These are phyloP conservation scores for Karstenula rhodostoma DNA, from an alignment of 2,329 filamentous ascomycete genomes.

Conservation along the genomic window DNA sequence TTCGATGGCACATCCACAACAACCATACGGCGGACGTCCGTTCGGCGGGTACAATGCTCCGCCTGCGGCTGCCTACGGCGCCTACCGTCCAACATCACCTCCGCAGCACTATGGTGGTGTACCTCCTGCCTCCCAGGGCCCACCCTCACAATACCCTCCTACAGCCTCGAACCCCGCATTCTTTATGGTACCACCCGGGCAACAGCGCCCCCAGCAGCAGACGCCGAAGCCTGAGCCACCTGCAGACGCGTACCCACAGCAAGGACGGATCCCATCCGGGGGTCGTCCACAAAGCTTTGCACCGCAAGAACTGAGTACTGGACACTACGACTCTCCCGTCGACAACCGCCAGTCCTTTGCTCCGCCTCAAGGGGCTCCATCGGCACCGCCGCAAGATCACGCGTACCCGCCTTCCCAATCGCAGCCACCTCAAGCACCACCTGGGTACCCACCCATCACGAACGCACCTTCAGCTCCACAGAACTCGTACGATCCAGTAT, in stretches of 20 bases:
- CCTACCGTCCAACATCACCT: constrained; percentile 45
- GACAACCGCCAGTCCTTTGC: constrained; percentile 54
- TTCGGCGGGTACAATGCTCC: constrained; percentile 47
- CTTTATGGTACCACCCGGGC: constrained; percentile 48
- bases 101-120: constrained; percentile 44
- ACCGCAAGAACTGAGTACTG: constrained; percentile 58
- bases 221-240: constrained; percentile 39
- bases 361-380: constrained; percentile 35
- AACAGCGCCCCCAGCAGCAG: constrained; percentile 42
- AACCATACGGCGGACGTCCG: constrained; percentile 76
- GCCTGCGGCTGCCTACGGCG: constrained; percentile 37
- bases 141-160: constrained; percentile 51
- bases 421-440: constrained; percentile 24
- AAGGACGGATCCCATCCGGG: constrained; percentile 42
- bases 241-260: constrained; percentile 50
- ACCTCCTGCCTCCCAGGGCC: constrained; percentile 43
- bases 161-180: constrained; percentile 46
- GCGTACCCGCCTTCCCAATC: constrained; percentile 29
- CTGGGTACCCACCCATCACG: constrained; percentile 38
- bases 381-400: constrained; percentile 38
- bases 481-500: constrained; percentile 38
- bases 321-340: constrained; percentile 57
- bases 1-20: constrained; percentile 93
- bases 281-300: constrained; percentile 48
- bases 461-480: constrained; percentile 24